Conservation (phyloP, 192 early-diverging fungal genomes). For the Coemansia sp. region DNA sequence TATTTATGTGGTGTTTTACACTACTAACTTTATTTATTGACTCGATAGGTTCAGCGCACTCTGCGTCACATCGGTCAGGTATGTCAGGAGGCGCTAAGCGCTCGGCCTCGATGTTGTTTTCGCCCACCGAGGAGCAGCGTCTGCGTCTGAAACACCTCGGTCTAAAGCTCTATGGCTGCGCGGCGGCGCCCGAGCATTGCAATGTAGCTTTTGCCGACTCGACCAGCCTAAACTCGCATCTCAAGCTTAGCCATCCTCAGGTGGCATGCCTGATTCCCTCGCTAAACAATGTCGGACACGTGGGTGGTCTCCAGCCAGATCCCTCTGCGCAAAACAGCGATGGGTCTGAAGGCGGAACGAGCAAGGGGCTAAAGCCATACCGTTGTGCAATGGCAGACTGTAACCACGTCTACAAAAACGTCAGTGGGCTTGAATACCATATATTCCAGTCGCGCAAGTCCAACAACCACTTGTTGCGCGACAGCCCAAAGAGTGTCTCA, state of each 20-base stretch:
- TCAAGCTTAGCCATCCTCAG: constrained; percentile 46
- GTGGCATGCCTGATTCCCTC: constrained; percentile 48
- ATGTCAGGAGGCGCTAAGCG: constrained; percentile 44
- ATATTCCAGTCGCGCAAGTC: constrained; percentile 64
- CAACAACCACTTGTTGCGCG: constrained; percentile 38
- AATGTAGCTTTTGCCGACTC: constrained; percentile 43
- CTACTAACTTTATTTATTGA: neutral
- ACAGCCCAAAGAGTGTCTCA: neutral
- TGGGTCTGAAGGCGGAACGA: neutral
- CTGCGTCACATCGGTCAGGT: neutral
- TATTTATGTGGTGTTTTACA: neutral
- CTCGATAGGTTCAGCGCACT: constrained; percentile 13
- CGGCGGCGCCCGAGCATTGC: constrained; percentile 45
- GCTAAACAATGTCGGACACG: constrained; percentile 14
- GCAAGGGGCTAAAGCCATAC: constrained; percentile 59
- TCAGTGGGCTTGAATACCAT: constrained; percentile 85
- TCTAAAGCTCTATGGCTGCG: constrained; percentile 57
- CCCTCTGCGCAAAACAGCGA: constrained; percentile 2
- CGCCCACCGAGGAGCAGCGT: constrained; percentile 57
- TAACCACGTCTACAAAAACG: constrained; percentile 77
- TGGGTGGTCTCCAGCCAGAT: neutral
- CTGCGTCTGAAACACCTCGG: constrained; percentile 49
- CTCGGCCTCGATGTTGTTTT: constrained; percentile 49
- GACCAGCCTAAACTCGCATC: constrained; percentile 50
- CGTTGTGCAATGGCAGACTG: constrained; percentile 71